phyloP scores from a whole-genome alignment of 495 filamentous ascomycete genomes.

The Xylaria venustula region DNA sequence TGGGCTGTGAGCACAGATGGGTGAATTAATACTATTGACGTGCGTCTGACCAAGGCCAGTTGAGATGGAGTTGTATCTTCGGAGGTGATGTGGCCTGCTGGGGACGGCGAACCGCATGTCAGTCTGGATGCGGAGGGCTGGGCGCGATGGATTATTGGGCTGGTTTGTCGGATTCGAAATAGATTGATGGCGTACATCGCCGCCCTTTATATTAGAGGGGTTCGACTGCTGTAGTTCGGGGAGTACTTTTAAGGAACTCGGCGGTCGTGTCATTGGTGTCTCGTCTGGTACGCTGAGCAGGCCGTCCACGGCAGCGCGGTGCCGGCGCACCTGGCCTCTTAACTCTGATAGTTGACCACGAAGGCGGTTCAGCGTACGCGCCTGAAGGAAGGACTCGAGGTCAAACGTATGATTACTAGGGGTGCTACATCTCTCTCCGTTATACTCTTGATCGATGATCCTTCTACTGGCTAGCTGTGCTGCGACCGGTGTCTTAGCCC shows the following conservation, averaged over 20 bases:
- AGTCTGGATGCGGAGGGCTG: background rate
- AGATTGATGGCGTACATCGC: background rate
- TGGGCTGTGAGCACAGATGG: background rate
- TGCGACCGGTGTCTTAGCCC: background rate
- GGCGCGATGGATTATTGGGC: background rate
- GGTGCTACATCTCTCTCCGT: slow-evolving; percentile 8
- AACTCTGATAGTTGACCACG: slow-evolving; percentile 41
- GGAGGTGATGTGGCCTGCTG: background rate
- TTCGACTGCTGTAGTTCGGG: background rate
- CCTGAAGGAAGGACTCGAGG: slow-evolving; percentile 33
- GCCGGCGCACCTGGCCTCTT: slow-evolving; percentile 36
- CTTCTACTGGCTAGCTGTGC: background rate
- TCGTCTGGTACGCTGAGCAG: slow-evolving; percentile 27
- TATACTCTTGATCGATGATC: background rate
- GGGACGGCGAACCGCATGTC: background rate
- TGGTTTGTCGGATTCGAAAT: background rate
- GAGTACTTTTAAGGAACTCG: background rate
- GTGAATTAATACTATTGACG: background rate
- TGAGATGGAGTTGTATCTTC: background rate
- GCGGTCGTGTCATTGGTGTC: background rate
- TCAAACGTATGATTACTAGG: slow-evolving; percentile 24
- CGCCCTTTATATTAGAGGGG: background rate
- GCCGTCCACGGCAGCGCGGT: slow-evolving; percentile 37
- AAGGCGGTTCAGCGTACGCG: slow-evolving; percentile 43
- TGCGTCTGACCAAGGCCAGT: background rate